Evolutionary conservation across 257 asterid species (phyloP).

Genomic region (Fraxinus americana): DNA sequence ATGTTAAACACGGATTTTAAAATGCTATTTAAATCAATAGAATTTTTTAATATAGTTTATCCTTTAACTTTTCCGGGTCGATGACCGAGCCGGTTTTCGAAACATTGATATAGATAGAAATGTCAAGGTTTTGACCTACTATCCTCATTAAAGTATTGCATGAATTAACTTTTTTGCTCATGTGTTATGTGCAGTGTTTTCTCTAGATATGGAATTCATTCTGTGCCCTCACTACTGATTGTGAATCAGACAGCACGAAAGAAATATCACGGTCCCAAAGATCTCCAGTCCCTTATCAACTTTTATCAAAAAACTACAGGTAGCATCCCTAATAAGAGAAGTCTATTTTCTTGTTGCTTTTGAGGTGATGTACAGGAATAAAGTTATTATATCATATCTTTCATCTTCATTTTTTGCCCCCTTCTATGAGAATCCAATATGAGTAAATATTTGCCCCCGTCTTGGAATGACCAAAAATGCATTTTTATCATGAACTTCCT

Average conservation of each 20-base stretch:
- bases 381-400: background rate
- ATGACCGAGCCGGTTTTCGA: too few species aligned
- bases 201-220: constrained; percentile 72
- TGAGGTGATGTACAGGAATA: constrained; percentile 2
- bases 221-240: constrained; percentile 62
- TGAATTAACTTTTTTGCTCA: constrained; percentile 21
- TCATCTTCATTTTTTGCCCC: background rate
- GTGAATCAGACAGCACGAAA: constrained; percentile 42
- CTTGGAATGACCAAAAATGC: constrained; percentile 6
- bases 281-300: constrained; percentile 47
- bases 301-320: constrained; percentile 71
- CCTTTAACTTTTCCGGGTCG: too few species aligned
- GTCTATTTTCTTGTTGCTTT: constrained; percentile 7
- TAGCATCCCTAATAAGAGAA: constrained; percentile 27
- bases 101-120: background rate
- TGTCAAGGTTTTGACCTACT: background rate
- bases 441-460: background rate
- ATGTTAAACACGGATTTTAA: too few species aligned
- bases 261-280: constrained; percentile 58
- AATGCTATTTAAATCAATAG: too few species aligned
- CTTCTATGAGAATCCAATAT: background rate
- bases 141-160: constrained; percentile 6
- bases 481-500: constrained; percentile 12
- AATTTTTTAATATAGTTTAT: too few species aligned
- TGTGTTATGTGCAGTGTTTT: constrained; percentile 51